Percentiles rank a stretch among this genome's conserved stretches.
Conservation (phyloP, 2,329 filamentous ascomycete species). For the Penicillium sp. region DNA sequence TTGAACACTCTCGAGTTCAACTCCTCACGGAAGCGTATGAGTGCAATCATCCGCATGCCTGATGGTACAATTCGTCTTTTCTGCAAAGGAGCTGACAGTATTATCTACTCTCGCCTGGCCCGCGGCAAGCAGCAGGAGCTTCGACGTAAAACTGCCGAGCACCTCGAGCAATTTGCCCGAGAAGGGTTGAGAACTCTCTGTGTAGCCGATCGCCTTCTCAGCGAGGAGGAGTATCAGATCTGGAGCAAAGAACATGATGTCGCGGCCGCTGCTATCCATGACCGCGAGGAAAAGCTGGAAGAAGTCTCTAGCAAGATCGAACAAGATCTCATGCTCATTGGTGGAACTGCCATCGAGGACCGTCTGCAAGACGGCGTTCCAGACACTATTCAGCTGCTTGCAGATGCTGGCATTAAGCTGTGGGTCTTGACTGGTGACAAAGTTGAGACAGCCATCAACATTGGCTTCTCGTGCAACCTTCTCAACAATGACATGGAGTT, state of each 20-base stretch:
- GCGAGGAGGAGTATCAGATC: constrained; percentile 71
- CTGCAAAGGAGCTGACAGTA: constrained; percentile 95
- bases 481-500: constrained; percentile 97
- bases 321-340: constrained; percentile 77
- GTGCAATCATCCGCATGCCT: constrained; percentile 91
- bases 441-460: constrained; percentile 98
- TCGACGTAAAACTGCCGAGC: constrained; percentile 76
- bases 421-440: constrained; percentile 99
- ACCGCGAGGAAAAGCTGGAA: constrained; percentile 90
- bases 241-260: constrained; percentile 87
- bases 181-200: constrained; percentile 93
- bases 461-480: constrained; percentile 97
- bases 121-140: constrained; percentile 80
- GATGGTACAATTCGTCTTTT: constrained; percentile 83
- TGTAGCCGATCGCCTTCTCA: constrained; percentile 75
- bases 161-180: constrained; percentile 92
- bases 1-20: constrained; percentile 97
- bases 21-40: constrained; percentile 94
- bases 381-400: constrained; percentile 86
- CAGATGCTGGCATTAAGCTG: constrained; percentile 90
- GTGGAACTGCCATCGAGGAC: constrained; percentile 96
- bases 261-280: constrained; percentile 73
- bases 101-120: constrained; percentile 88
- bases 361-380: constrained; percentile 93
- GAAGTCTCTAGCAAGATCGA: constrained; percentile 85